Evolutionary conservation across 164 flowering plant genomes (phyloP).

Genomic region (Taxillus chinensis): DNA sequence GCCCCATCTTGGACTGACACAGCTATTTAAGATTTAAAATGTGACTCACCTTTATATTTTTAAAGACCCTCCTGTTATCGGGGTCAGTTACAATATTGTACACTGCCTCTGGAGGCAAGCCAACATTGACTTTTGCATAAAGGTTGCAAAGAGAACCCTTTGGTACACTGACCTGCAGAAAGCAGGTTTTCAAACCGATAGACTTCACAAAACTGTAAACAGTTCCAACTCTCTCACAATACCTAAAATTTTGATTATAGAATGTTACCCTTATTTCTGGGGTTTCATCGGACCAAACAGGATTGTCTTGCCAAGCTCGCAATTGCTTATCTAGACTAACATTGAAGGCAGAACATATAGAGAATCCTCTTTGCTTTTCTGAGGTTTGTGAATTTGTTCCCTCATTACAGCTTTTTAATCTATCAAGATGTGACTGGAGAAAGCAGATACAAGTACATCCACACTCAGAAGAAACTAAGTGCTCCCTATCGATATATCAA

Average conservation of each 20-base stretch:
- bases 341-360: constrained; percentile 13
- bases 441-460: neutral
- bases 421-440: constrained; percentile 37
- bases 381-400: constrained; percentile 10
- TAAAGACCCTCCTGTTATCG: constrained; percentile 84
- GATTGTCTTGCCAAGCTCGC: constrained; percentile 80
- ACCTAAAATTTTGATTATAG: no score
- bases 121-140: constrained; percentile 53
- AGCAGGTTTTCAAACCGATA: constrained; percentile 3
- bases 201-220: neutral
- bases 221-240: neutral
- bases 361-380: constrained; percentile 17
- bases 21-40: no score
- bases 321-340: constrained; percentile 58
- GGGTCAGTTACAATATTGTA: constrained; percentile 85
- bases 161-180: constrained; percentile 79
- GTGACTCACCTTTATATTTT: constrained; percentile 72
- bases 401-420: constrained; percentile 14
- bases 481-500: neutral
- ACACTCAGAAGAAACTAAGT: neutral
- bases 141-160: constrained; percentile 92
- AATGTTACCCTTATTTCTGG: constrained; percentile 57
- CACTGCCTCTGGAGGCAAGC: constrained; percentile 95
- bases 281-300: constrained; percentile 59
- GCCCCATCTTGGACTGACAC: no score